Evolutionary conservation across 495 filamentous ascomycete genomes (phyloP).

Genomic region (Tuber microsphaerosporum): DNA sequence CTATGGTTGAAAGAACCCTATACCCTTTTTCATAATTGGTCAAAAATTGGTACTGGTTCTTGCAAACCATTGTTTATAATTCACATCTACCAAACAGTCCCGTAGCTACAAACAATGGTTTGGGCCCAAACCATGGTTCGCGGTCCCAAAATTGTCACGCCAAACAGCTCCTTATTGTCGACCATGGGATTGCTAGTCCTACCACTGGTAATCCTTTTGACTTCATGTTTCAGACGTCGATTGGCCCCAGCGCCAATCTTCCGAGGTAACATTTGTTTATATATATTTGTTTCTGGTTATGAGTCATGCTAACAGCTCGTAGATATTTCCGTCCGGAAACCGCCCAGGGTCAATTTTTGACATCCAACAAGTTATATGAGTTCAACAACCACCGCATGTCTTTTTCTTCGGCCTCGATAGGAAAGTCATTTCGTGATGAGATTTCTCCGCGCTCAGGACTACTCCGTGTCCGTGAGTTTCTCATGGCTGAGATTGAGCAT

Average conservation of each 20-base stretch:
- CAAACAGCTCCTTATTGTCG: too few species aligned
- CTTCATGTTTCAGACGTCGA: constrained; percentile 70
- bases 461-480: constrained; percentile 70
- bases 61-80: too few species aligned
- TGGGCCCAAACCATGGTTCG: too few species aligned
- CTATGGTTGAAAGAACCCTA: too few species aligned
- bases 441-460: constrained; percentile 67
- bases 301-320: neutral
- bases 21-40: too few species aligned
- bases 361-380: constrained; percentile 69
- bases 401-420: constrained; percentile 70
- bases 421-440: constrained; percentile 73
- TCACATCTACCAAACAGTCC: too few species aligned
- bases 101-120: too few species aligned
- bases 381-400: constrained; percentile 68
- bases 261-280: constrained; percentile 41
- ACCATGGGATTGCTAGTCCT: constrained; percentile 64
- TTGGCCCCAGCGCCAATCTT: constrained; percentile 57
- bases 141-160: too few species aligned
- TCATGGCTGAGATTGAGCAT: constrained; percentile 80
- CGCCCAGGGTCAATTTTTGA: constrained; percentile 69
- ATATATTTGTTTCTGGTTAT: neutral
- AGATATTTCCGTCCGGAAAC: constrained; percentile 64
- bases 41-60: too few species aligned
- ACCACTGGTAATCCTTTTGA: constrained; percentile 60